Evolutionary conservation across 164 flowering plant species (phyloP), one percentile per base, ranked within the genome.

Genomic region (Aristolochia fimbriata): DNA sequence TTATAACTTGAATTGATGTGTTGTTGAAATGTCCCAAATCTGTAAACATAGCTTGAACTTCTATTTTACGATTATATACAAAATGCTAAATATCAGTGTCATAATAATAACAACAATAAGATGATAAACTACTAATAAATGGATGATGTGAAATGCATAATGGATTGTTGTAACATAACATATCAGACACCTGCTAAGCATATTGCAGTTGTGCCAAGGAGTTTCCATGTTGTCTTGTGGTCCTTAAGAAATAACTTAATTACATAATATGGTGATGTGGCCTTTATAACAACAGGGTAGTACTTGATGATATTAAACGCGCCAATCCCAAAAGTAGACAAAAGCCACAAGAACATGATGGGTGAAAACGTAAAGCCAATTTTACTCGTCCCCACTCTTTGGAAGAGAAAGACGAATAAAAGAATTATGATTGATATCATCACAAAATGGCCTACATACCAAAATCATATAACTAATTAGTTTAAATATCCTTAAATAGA

Each of bases 331-430:
- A 61, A 53, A 49, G 61, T 72, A 14, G 59, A 55, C 1, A 24
- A 8, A 16, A 72, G 69, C 76, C 76, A 68, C 1, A 65, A 14
- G 3, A 73, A 41, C 73, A 73, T 72, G 47, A 72, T 72, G 15
- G 76, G 76, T 16, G 76, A 72, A 59, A 68, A 72, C 0, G 66
- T 31, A 57, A 23, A 47, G 57, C 72, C 49, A 43, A 72, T 66
- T 65, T 55, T 72, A 46, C 70, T 66, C 0, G 73, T 73, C 13
- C 76, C 76, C 25, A 47, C 52, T 4, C 59, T 59, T 59, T 73
- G 76, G 62, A 62, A 65, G 17, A 63, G 50, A 22, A 68, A 72
- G 6, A 72, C 67, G 5, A 45, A 20, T 15, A 72, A 27, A 6
- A 73, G 60, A 51, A 69, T 58, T 1, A 55, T 53, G 45, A 66